Percentiles rank a stretch among this genome's conserved stretches.
phyloP scores from a whole-genome alignment of 176 grass and related monocot genomes.

The Raddia guianensis region DNA sequence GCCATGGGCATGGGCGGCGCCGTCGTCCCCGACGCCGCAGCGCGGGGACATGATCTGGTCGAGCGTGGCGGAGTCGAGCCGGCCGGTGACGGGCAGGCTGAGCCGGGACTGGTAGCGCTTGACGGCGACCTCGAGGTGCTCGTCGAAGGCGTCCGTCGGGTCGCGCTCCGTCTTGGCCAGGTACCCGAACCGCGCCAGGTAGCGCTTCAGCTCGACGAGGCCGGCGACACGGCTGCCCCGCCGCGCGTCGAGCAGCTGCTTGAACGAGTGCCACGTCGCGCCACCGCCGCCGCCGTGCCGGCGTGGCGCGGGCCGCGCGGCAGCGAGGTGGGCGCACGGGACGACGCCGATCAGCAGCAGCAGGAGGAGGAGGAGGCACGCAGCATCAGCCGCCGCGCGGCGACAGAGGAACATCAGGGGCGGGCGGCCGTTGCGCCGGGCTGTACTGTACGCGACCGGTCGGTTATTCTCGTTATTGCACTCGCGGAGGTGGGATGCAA shows the following conservation, averaged over 20 bases:
- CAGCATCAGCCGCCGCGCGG: not conserved
- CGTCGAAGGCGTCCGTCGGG: constrained; percentile 71
- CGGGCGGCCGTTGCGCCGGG: constrained; percentile 36
- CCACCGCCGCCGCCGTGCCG: constrained; percentile 2
- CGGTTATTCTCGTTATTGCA: constrained; percentile 58
- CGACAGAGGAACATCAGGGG: constrained; percentile 51
- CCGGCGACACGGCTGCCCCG: constrained; percentile 59
- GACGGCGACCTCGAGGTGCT: constrained; percentile 62
- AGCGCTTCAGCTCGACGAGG: constrained; percentile 64
- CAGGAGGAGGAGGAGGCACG: not conserved
- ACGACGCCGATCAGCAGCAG: constrained; percentile 2
- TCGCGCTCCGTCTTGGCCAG: constrained; percentile 35
- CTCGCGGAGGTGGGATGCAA: not conserved
- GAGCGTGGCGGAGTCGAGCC: constrained; percentile 66
- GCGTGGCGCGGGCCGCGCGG: not conserved
- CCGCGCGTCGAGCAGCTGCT: constrained; percentile 58
- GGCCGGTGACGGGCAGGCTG: constrained; percentile 64
- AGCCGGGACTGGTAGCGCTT: constrained; percentile 65
- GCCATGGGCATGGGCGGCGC: not conserved
- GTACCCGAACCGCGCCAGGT: constrained; percentile 83
- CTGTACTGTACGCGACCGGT: constrained; percentile 18
- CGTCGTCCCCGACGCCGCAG: constrained; percentile 70
- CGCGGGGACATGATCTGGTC: constrained; percentile 70
- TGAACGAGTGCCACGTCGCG: constrained; percentile 59
- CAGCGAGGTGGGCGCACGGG: not conserved